Conservation (phyloP, 352 stramenopile genomes). For the Stephanocyclus meneghinianus region DNA sequence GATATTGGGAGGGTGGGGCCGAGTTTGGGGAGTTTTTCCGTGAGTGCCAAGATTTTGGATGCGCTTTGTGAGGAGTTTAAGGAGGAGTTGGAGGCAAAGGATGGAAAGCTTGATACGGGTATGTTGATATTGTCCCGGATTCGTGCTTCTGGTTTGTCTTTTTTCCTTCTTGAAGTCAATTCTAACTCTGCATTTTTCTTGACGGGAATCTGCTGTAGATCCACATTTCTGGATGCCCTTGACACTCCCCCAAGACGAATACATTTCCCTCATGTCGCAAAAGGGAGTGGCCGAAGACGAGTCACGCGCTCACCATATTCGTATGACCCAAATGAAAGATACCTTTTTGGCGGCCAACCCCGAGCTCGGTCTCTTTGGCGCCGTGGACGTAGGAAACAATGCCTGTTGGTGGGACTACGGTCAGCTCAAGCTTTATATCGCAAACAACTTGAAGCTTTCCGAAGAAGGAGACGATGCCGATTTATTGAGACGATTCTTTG, state of each 20-base stretch:
- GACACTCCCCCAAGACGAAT: conserved; percentile 90
- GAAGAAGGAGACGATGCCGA: conserved; percentile 75
- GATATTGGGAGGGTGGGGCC: conserved; percentile 94
- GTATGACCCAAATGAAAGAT: conserved; percentile 90
- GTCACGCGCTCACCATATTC: conserved; percentile 87
- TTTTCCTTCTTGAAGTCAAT: not conserved
- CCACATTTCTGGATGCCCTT: conserved; percentile 98
- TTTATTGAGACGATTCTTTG: conserved; percentile 83
- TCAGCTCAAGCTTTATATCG: conserved; percentile 96
- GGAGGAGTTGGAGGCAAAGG: conserved; percentile 88
- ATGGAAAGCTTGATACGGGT: conserved; percentile 91
- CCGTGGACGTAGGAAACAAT: conserved; percentile 93
- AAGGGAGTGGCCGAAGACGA: conserved; percentile 87
- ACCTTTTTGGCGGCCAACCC: conserved; percentile 73
- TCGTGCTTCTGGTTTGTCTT: not conserved
- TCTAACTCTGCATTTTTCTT: not conserved
- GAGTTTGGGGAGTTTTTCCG: conserved; percentile 93
- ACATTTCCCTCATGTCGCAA: conserved; percentile 92
- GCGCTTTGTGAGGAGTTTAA: conserved; percentile 92
- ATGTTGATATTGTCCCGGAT: conserved; percentile 81
- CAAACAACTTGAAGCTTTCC: conserved; percentile 92
- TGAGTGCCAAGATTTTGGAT: conserved; percentile 89
- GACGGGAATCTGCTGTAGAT: conserved; percentile 67
- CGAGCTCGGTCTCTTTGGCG: conserved; percentile 93
- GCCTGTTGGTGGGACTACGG: conserved; percentile 99